Base-by-base conservation (phyloP, 2,329 filamentous ascomycete species). In the Pseudopithomyces chartarum region DNA sequence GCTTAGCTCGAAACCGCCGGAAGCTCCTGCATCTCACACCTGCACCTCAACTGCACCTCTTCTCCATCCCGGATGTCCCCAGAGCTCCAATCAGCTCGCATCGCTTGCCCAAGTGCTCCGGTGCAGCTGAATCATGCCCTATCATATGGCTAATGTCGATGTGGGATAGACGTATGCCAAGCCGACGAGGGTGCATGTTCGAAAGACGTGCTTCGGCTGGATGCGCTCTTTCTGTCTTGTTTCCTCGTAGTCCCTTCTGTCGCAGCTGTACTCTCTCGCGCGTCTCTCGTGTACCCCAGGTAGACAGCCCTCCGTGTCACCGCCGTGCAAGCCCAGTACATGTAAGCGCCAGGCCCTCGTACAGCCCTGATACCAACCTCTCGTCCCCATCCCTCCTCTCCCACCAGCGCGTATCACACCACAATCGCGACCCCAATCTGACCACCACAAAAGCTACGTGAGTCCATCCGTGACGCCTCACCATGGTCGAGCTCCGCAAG, bases 401-500 rank as follows among this genome's bases (percentile, higher is more conserved):
- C 34, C 10, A 45, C 56, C 55, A 62, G 51, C 32, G 43, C 34
- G 55, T 17, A 44, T 34, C 22, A 59, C 26, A 29, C 26, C 26
- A 29, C 26, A 8, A 5, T 56, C 60, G 65, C 65, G 61, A 69
- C 60, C 59, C 63, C 65, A 56, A 68, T 64, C 54, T 60, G 52
- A 58, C 54, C n/a, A 55, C 51, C 36, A 44, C 57, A 34, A 58
- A n/a, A 69, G 69, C 64, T 68, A 65, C 59, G 65, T 68, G 63
- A 68, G 56, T 19, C 26, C 26, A 39, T 44, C 49, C 52, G 54
- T 46, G n/a, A 49, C 58, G 53, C 61, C 59, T 51, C 61, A 60
- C 22, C 60, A 82, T 82, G 79, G 84, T 86, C 60, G 85, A 87
- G 75, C 80, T 88, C 48, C 82, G 85, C 71, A 88, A 88, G 76